These are phyloP conservation scores for Hypoxylon lienhwacheense DNA, from an alignment of 495 filamentous ascomycete genomes.

Conservation along the genomic window DNA sequence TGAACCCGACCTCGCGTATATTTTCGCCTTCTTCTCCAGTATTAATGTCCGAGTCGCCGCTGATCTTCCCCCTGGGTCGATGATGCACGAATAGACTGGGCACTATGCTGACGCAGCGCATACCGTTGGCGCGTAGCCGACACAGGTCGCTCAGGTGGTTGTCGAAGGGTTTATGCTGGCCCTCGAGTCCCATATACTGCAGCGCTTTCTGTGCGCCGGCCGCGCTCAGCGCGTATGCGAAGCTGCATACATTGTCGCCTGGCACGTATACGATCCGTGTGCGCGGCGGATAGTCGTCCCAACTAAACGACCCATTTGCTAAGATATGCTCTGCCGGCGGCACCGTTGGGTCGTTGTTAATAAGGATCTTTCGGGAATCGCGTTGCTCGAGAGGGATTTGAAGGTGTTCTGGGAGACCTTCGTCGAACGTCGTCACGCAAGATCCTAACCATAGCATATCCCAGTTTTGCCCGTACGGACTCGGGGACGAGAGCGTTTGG, in stretches of 20 bases:
- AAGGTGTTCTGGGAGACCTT: slow-evolving; percentile 20
- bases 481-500: slow-evolving; percentile 35
- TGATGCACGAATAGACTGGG: slow-evolving; percentile 53
- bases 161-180: slow-evolving; percentile 49
- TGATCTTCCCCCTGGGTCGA: slow-evolving; percentile 43
- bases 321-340: slow-evolving; percentile 22
- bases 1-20: slow-evolving; percentile 44
- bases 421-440: slow-evolving; percentile 42
- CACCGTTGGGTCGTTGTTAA: slow-evolving; percentile 28
- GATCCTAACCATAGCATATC: slow-evolving; percentile 60
- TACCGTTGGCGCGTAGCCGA: slow-evolving; percentile 19
- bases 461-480: slow-evolving; percentile 63
- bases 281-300: slow-evolving; percentile 40
- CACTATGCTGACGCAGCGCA: slow-evolving; percentile 49
- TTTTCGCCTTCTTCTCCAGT: slow-evolving; percentile 30
- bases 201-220: slow-evolving; percentile 56
- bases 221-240: slow-evolving; percentile 58
- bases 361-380: slow-evolving; percentile 14
- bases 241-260: slow-evolving; percentile 51
- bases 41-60: slow-evolving; percentile 50
- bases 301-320: slow-evolving; percentile 21
- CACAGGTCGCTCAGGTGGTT: slow-evolving; percentile 53
- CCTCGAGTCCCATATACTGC: slow-evolving; percentile 46
- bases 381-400: slow-evolving; percentile 16
- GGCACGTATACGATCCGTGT: slow-evolving; percentile 52